Evolutionary conservation across 83 land plant genomes (phyloP).

Genomic region (Picea abies): DNA sequence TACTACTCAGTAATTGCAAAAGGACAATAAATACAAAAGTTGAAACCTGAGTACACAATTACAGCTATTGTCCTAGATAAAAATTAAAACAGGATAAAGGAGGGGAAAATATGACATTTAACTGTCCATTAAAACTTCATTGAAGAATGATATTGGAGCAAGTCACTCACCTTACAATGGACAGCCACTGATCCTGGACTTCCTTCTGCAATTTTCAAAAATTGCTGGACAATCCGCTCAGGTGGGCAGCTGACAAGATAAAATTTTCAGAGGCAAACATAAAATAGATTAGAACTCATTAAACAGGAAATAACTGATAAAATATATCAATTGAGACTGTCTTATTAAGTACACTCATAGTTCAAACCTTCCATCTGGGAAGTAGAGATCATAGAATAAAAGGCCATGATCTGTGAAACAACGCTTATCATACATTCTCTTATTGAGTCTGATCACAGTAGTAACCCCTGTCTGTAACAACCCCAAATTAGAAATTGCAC

Average conservation of each 20-base stretch:
- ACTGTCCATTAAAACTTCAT: no score
- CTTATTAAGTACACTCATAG: neutral
- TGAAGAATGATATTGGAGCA: neutral
- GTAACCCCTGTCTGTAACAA: conserved; percentile 38
- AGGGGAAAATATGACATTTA: no score
- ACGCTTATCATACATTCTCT: conserved; percentile 39
- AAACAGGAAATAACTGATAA: neutral
- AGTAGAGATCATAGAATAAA: conserved; percentile 47
- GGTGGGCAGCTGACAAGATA: conserved; percentile 41
- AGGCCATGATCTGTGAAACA: conserved; percentile 54
- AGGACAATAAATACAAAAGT: no score
- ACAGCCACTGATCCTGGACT: conserved; percentile 46
- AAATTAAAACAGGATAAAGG: no score
- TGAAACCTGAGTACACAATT: no score
- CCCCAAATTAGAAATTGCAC: neutral
- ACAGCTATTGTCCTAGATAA: neutral
- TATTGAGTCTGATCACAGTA: conserved; percentile 40
- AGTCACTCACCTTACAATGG: conserved; percentile 41
- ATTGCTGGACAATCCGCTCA: conserved; percentile 37
- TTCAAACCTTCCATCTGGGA: conserved; percentile 56
- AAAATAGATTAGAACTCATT: neutral
- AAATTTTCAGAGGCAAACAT: neutral
- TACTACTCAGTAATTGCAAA: neutral
- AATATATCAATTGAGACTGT: neutral
- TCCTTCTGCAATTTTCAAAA: conserved; percentile 45